Evolutionary conservation across 148 eudicot species (phyloP).

Genomic region (Rhododendron henanense): DNA sequence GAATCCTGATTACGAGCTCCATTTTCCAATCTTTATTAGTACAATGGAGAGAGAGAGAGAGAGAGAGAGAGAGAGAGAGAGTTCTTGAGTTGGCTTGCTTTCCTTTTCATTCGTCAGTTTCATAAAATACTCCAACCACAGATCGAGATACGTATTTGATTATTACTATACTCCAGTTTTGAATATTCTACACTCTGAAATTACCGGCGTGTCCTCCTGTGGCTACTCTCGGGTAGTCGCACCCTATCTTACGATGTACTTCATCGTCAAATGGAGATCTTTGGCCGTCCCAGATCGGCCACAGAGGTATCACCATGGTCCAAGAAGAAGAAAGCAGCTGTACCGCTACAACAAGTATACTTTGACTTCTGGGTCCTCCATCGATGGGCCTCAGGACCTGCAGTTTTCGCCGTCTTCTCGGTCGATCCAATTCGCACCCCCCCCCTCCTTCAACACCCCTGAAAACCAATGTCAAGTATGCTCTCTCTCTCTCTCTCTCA

Average conservation of each 20-base stretch:
- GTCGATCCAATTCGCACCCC: conserved; percentile 11
- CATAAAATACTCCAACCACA: not conserved
- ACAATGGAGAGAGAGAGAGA: not conserved
- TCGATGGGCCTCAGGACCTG: conserved; percentile 23
- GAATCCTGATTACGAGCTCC: no score
- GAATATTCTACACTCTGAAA: not conserved
- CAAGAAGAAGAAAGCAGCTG: not conserved
- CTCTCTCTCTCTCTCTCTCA: not conserved
- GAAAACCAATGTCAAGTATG: conserved; percentile 17
- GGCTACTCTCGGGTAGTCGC: not conserved
- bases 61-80: not conserved
- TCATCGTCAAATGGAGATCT: conserved; percentile 2
- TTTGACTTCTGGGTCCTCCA: not conserved
- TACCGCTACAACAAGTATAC: not conserved
- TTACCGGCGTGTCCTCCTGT: not conserved
- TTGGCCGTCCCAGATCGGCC: not conserved
- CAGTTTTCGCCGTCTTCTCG: conserved; percentile 13
- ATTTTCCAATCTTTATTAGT: no score
- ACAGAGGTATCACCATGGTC: not conserved
- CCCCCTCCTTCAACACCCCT: conserved; percentile 8
- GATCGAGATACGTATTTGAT: not conserved
- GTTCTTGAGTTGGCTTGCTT: not conserved
- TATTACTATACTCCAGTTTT: not conserved
- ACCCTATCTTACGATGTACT: not conserved
- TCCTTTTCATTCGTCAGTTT: not conserved